Percentiles rank a stretch among this genome's conserved stretches.
Conservation (phyloP, 2,329 filamentous ascomycete genomes). For the Orbilia ellipsospora region DNA sequence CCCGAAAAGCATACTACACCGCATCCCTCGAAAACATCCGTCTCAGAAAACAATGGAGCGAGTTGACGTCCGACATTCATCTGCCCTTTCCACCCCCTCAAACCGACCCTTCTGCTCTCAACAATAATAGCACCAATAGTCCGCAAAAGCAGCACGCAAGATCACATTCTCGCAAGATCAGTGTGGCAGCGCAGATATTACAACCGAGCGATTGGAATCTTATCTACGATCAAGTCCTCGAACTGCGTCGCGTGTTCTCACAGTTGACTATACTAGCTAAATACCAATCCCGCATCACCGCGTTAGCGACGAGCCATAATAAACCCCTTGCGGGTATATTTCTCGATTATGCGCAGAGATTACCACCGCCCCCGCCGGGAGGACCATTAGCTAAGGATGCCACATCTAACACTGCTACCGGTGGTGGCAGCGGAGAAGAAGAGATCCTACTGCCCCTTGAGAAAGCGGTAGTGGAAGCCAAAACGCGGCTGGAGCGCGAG, state of each 20-base stretch:
- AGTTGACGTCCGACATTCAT: slow-evolving; percentile 34
- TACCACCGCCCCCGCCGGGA: slow-evolving; percentile 30
- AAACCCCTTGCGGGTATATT: slow-evolving; percentile 23
- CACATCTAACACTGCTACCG: neutral
- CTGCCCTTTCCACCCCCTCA: slow-evolving; percentile 14
- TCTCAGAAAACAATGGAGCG: slow-evolving; percentile 50
- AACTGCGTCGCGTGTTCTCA: slow-evolving; percentile 38
- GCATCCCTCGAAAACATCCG: slow-evolving; percentile 47
- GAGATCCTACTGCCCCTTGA: slow-evolving; percentile 45
- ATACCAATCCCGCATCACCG: slow-evolving; percentile 48
- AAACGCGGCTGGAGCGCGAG: slow-evolving; percentile 57
- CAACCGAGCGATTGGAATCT: slow-evolving; percentile 32
- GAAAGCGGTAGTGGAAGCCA: slow-evolving; percentile 59
- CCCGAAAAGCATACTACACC: slow-evolving; percentile 49
- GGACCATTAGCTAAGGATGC: slow-evolving; percentile 36
- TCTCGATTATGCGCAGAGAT: slow-evolving; percentile 22
- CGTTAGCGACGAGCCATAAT: slow-evolving; percentile 23
- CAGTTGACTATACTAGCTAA: slow-evolving; percentile 45
- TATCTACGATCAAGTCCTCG: slow-evolving; percentile 45
- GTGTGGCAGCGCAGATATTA: neutral
- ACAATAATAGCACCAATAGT: neutral
- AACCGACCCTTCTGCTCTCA: neutral
- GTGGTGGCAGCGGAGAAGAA: slow-evolving; percentile 23
- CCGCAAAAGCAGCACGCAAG: neutral
- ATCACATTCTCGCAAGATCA: slow-evolving; percentile 14